Base-by-base conservation (phyloP, 495 filamentous ascomycete genomes). In the Aspergillus kassunensis region DNA sequence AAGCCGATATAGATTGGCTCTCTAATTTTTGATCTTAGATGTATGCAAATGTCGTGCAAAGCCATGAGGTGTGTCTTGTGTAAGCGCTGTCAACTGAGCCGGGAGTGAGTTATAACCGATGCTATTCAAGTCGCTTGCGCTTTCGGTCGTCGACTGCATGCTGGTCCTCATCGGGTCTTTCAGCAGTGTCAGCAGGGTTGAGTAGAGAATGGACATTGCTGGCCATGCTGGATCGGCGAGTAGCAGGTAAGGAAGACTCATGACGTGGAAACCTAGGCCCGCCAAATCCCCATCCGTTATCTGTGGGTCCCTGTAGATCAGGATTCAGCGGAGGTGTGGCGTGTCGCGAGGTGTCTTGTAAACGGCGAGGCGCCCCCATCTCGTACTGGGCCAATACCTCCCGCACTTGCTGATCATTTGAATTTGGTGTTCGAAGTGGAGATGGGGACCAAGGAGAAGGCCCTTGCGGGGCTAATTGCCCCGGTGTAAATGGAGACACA, bases 301-400 rank as follows among this genome's bases (percentile, higher is more conserved):
- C 85, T 18, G 67, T 53, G 21, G 72, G 62, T 23, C 72, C 73
- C 12, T 69, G 76, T 19, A 75, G 80, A 45, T 83, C 73, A 20
- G 67, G 75, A 49, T 72, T 69, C 15, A 76, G 59, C 31, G 86
- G 86, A 4, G 89, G 89, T 3, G 87, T 90, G 10, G 80, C 80
- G 44, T 91, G 89, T 15, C 88, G 79, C 10, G 88, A 91, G 36
- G 68, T 65, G 40, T 76, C 70, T 27, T 74, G 73, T 23, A 80
- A 71, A 20, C 73, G 70, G 20, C 80, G 79, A 13, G 84, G 80
- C 2, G 69, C 74, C 42, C 82, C 80, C 53, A 96, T 80, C 50
- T 91, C 87, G 67, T 96, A 96, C 51, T 83, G 81, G 31, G 88
- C 89, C 41, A 95, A 80, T 10, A 85, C 84, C 54, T 95, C 88